Evolutionary conservation across 2,329 filamentous ascomycete species (phyloP).

Genomic region (Metarhizium humberi): DNA sequence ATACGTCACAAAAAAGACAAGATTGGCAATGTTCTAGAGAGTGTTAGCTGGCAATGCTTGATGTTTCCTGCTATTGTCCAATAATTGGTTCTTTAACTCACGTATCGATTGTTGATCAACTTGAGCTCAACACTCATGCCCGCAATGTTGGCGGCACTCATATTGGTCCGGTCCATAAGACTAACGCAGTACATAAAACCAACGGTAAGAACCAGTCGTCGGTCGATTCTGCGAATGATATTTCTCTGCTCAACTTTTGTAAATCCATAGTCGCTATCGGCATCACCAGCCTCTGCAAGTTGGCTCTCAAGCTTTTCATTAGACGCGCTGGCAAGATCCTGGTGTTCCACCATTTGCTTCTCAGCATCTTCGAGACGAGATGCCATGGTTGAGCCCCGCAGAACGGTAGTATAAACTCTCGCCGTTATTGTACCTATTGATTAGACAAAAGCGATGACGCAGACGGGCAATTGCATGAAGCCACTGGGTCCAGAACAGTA

Average conservation of each 20-base stretch:
- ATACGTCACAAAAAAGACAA: conserved; percentile 69
- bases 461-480: neutral
- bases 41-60: conserved; percentile 1
- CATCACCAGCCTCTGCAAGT: conserved; percentile 36
- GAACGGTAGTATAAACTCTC: too few species aligned
- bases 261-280: conserved; percentile 36
- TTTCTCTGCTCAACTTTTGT: conserved; percentile 52
- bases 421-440: neutral
- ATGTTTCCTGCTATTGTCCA: neutral
- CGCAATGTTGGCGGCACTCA: conserved; percentile 64
- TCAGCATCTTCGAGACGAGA: conserved; percentile 12
- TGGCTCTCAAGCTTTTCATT: conserved; percentile 15
- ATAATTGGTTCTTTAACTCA: conserved; percentile 14
- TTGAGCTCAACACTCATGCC: conserved; percentile 43
- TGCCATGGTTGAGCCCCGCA: conserved; percentile 13
- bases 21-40: conserved; percentile 50
- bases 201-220: conserved; percentile 50
- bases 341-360: conserved; percentile 14
- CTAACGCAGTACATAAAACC: conserved; percentile 65
- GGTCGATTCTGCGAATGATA: conserved; percentile 63
- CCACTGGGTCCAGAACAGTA: neutral
- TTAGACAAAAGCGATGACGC: neutral
- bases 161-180: conserved; percentile 71
- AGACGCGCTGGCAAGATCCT: conserved; percentile 14
- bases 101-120: conserved; percentile 36